Percentiles rank a stretch among this genome's conserved stretches.
Evolutionary conservation across 257 asterid genomes (phyloP).

Genomic region (Solanum rostratum): DNA sequence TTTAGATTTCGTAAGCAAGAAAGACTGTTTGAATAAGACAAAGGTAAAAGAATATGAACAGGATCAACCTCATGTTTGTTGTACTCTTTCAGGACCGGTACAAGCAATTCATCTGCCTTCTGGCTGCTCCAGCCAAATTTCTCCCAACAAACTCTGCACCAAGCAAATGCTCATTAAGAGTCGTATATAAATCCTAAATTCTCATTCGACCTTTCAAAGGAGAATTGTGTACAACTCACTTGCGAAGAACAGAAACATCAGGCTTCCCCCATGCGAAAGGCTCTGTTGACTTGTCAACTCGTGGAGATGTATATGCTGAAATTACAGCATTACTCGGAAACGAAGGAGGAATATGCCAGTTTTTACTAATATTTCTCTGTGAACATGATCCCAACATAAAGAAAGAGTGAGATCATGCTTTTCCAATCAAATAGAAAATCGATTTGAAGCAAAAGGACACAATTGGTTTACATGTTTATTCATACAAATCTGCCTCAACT

Average conservation of each 20-base stretch:
- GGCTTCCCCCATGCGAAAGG: constrained; percentile 93
- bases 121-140: constrained; percentile 73
- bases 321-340: constrained; percentile 88
- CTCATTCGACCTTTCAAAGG: background rate
- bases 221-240: constrained; percentile 33
- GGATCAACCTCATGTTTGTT: constrained; percentile 74
- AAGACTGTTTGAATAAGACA: background rate
- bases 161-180: background rate
- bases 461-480: constrained; percentile 56
- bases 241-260: constrained; percentile 79
- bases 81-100: constrained; percentile 83
- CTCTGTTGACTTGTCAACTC: constrained; percentile 84
- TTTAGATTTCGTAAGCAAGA: background rate
- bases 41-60: background rate
- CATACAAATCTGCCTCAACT: constrained; percentile 61
- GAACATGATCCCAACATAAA: background rate
- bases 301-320: constrained; percentile 79
- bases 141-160: constrained; percentile 82
- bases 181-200: background rate
- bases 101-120: constrained; percentile 76
- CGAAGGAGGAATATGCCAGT: constrained; percentile 82
- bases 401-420: background rate
- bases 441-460: background rate
- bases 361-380: constrained; percentile 97
- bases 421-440: background rate